phyloP scores from a whole-genome alignment of 495 filamentous ascomycete species.

The Penicillium cinerascens region DNA sequence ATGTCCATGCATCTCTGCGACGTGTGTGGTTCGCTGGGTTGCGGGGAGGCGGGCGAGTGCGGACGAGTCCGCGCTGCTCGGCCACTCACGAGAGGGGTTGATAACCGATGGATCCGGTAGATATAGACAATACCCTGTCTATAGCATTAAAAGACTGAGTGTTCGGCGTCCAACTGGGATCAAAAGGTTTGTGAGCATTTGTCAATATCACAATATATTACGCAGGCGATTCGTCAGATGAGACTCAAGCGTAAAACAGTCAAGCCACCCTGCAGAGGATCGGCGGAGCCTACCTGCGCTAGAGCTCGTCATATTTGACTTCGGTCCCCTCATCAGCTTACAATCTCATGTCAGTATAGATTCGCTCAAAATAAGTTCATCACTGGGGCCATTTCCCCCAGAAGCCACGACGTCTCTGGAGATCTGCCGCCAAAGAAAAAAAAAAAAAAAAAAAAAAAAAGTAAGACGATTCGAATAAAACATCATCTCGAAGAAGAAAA shows the following conservation, averaged over 20 bases:
- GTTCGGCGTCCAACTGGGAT: neutral
- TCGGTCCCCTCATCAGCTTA: conserved; percentile 11
- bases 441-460: neutral
- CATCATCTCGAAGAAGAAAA: neutral
- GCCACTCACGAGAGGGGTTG: neutral
- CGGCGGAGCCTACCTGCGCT: neutral
- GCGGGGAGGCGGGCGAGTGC: neutral
- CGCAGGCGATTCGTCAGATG: neutral
- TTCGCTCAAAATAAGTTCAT: neutral
- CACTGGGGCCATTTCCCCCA: neutral
- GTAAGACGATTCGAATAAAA: neutral
- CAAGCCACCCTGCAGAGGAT: conserved; percentile 4
- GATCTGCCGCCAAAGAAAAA: too few species aligned
- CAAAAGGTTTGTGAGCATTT: neutral
- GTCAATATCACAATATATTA: conserved; percentile 14
- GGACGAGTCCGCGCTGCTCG: neutral
- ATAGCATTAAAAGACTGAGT: neutral
- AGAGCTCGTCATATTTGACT: neutral
- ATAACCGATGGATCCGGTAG: neutral
- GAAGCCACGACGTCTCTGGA: neutral
- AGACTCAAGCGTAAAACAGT: neutral
- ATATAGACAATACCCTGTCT: neutral
- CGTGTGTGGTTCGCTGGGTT: neutral
- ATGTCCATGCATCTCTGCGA: neutral
- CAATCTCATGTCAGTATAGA: neutral